These are phyloP conservation scores for Apiospora arundinis DNA, from an alignment of 2,329 filamentous ascomycete genomes.

Conservation along the genomic window DNA sequence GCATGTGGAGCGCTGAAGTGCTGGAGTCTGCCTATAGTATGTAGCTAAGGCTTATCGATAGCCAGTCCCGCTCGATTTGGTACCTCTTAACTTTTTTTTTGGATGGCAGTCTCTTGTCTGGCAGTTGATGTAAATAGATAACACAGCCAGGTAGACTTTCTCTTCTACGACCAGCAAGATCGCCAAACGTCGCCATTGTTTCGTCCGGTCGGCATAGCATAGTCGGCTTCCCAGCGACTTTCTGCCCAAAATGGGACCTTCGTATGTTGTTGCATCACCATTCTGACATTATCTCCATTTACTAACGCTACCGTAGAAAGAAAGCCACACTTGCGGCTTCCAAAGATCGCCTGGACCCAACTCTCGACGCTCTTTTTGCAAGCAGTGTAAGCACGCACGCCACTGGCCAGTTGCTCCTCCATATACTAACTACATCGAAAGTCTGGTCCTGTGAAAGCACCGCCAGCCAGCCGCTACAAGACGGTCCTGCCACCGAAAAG, in stretches of 20 bases:
- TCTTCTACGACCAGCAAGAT: background rate
- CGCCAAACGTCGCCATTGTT: background rate
- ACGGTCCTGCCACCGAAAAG: slow-evolving; percentile 41
- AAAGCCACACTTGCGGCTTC: slow-evolving; percentile 47
- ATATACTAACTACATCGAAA: slow-evolving; percentile 35
- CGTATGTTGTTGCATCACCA: slow-evolving; percentile 30
- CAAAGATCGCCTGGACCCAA: slow-evolving; percentile 69
- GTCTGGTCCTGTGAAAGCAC: slow-evolving; percentile 58
- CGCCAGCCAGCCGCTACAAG: slow-evolving; percentile 53
- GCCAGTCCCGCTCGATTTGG: background rate
- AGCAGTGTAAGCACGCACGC: slow-evolving; percentile 65
- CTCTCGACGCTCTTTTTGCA: slow-evolving; percentile 73
- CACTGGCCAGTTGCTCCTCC: background rate
- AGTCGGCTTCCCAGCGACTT: background rate
- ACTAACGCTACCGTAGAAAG: slow-evolving; percentile 40
- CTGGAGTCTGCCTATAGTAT: background rate
- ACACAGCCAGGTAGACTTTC: background rate
- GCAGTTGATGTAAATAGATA: background rate
- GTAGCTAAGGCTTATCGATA: background rate
- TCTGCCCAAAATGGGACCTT: background rate
- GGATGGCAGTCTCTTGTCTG: background rate
- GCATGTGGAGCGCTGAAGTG: background rate
- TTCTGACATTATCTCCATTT: background rate
- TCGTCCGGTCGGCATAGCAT: background rate
- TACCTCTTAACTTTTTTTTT: slow-evolving; percentile 8